Base-by-base conservation (phyloP, 345 rosid species). In the Lumnitzera littorea region DNA sequence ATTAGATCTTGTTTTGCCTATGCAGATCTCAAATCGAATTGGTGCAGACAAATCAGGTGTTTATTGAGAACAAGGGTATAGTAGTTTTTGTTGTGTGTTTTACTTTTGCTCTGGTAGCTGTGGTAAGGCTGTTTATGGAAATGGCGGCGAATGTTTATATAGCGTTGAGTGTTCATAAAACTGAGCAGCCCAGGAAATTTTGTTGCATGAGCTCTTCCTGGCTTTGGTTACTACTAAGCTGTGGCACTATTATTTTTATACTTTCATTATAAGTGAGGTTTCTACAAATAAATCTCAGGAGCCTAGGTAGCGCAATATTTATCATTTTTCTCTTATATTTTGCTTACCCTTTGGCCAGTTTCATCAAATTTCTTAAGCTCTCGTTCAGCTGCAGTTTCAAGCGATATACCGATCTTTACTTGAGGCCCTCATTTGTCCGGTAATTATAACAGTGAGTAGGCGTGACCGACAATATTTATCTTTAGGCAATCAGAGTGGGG, bases 61-160 rank as follows among this genome's bases (percentile, higher is more conserved):
- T 78, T 9, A 73, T 91, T 83, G 96, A 91, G 82, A 86, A 82
- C 51, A 88, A 91, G 86, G 85, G 85, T n/a, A 70, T 86, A 17
- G 60, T 70, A 41, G 82, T 91, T 54, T 91, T 91, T 72, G 58
- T 84, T 5, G 63, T 80, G 55, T 82, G 94, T 66, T 54, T 85
- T 46, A 62, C 65, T 43, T 84, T 95, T 61, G 94, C 91, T 50
- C 56, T 63, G 10, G 49, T 82, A 0, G 95, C 94, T 15, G 58
- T 84, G 15, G 48, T 71, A 62, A 78, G 80, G 77, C 59, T 84
- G 49, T 36, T 74, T 3, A 58, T 80, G 70, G 88, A 84, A 72
- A 67, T 73, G 50, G 70, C 71, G 48, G 61, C 46, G 68, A 63
- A 76, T 59, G 49, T 77, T 48, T 78, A 46, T 74, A 20, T 12